Evolutionary conservation across 1,284 basidiomycete species (phyloP).

Genomic region (Cutaneotrichosporon sp.): DNA sequence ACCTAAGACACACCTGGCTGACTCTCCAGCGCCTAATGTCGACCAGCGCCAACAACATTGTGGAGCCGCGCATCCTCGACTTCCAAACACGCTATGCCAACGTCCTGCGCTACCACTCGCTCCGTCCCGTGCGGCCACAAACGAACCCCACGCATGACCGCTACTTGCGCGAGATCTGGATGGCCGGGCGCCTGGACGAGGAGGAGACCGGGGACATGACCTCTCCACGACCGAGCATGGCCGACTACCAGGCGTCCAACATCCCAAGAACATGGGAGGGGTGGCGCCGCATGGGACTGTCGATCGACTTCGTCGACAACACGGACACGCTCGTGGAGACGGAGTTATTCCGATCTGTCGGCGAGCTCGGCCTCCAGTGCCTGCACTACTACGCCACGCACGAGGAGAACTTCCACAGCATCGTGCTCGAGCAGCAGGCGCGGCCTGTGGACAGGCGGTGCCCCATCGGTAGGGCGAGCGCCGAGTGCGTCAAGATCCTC

Average conservation of each 20-base stretch:
- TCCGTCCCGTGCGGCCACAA: constrained; percentile 70
- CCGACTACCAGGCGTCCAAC: constrained; percentile 17
- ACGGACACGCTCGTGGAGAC: constrained; percentile 78
- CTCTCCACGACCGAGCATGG: constrained; percentile 43
- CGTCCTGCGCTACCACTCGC: constrained; percentile 77
- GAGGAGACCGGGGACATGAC: constrained; percentile 16
- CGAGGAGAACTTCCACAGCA: constrained; percentile 81
- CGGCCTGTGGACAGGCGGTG: constrained; percentile 75
- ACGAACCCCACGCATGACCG: constrained; percentile 64
- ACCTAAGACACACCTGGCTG: constrained; percentile 13
- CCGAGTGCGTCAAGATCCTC: constrained; percentile 68
- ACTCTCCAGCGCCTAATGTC: constrained; percentile 75
- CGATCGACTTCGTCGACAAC: constrained; percentile 59
- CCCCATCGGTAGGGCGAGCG: constrained; percentile 72
- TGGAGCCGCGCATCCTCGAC: constrained; percentile 80
- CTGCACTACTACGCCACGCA: constrained; percentile 70
- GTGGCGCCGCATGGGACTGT: constrained; percentile 55
- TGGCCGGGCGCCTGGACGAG: constrained; percentile 51
- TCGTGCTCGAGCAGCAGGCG: constrained; percentile 81
- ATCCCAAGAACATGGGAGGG: constrained; percentile 31
- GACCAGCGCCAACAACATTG: constrained; percentile 67
- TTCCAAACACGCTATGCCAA: constrained; percentile 88
- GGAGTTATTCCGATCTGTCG: constrained; percentile 79
- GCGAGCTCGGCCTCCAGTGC: constrained; percentile 82
- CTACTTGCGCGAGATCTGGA: constrained; percentile 73